Conservation (phyloP, 768 basidiomycete genomes). For the Calocera cornea region DNA sequence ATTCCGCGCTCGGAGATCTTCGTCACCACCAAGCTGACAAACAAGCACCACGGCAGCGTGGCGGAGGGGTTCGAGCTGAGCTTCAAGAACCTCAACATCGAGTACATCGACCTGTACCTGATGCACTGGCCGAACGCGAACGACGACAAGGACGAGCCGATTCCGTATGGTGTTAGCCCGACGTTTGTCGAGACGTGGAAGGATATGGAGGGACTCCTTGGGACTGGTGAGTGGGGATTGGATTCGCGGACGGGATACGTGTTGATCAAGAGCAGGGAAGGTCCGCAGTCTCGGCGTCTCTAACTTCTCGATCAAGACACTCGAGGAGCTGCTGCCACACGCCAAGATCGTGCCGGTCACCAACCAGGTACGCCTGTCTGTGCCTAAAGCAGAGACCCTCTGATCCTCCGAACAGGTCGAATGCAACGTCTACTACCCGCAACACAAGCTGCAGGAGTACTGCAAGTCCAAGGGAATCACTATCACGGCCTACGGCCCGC, state of each 20-base stretch:
- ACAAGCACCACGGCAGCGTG: slow-evolving; percentile 27
- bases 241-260: neutral
- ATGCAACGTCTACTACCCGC: neutral
- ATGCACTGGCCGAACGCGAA: slow-evolving; percentile 29
- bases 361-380: slow-evolving; percentile 38
- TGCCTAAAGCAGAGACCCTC: neutral
- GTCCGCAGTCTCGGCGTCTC: slow-evolving; percentile 49
- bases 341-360: slow-evolving; percentile 59
- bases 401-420: neutral
- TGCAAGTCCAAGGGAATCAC: slow-evolving; percentile 19
- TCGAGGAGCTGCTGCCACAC: slow-evolving; percentile 57
- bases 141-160: slow-evolving; percentile 15
- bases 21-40: slow-evolving; percentile 37
- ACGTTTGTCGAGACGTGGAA: slow-evolving; percentile 28
- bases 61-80: slow-evolving; percentile 32
- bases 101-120: slow-evolving; percentile 38
- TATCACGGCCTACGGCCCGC: slow-evolving; percentile 23
- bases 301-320: slow-evolving; percentile 54
- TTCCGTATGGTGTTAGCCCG: slow-evolving; percentile 17
- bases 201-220: slow-evolving; percentile 26
- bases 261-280: neutral
- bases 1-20: slow-evolving; percentile 36
- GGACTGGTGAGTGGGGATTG: slow-evolving; percentile 18
- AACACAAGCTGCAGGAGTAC: neutral
- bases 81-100: slow-evolving; percentile 29